Conservation (phyloP, 192 early-diverging fungal species). For the Backusella australiensis region DNA sequence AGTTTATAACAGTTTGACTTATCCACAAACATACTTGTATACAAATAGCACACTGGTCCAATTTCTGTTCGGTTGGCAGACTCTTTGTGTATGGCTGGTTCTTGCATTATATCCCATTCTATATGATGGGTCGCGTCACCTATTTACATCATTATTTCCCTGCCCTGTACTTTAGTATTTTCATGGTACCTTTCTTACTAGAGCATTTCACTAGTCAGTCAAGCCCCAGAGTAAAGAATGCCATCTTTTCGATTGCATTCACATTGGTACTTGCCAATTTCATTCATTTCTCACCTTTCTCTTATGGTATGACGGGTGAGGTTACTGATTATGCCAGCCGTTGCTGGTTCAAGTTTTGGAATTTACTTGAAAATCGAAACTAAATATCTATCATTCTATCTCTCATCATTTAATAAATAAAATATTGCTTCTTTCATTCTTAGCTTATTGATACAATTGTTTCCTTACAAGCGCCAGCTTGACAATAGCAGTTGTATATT, state of each 20-base stretch:
- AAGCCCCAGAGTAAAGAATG: neutral
- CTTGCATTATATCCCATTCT: constrained; percentile 93
- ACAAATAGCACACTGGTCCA: neutral
- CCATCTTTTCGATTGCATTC: constrained; percentile 29
- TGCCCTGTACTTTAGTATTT: constrained; percentile 89
- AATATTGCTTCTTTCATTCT: too few species aligned
- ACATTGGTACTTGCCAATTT: constrained; percentile 52
- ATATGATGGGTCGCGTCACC: constrained; percentile 93
- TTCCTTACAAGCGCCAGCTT: neutral
- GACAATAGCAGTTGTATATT: neutral
- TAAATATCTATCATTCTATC: neutral
- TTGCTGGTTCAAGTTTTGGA: constrained; percentile 79
- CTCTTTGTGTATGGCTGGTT: constrained; percentile 86
- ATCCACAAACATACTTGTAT: neutral
- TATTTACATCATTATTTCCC: constrained; percentile 99
- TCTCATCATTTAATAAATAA: neutral
- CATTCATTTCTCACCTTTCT: constrained; percentile 75
- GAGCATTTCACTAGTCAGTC: constrained; percentile 59
- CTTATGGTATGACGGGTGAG: constrained; percentile 80
- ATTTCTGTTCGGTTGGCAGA: constrained; percentile 72
- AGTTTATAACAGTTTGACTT: too few species aligned
- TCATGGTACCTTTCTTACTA: constrained; percentile 69
- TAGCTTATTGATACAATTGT: too few species aligned
- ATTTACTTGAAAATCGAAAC: constrained; percentile 60
- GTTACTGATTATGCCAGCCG: constrained; percentile 52